A percentile compares a stretch with the other conserved stretches of the same genome.
Evolutionary conservation across 306 rosid genomes (phyloP).

Genomic region (Gillenia trifoliata): DNA sequence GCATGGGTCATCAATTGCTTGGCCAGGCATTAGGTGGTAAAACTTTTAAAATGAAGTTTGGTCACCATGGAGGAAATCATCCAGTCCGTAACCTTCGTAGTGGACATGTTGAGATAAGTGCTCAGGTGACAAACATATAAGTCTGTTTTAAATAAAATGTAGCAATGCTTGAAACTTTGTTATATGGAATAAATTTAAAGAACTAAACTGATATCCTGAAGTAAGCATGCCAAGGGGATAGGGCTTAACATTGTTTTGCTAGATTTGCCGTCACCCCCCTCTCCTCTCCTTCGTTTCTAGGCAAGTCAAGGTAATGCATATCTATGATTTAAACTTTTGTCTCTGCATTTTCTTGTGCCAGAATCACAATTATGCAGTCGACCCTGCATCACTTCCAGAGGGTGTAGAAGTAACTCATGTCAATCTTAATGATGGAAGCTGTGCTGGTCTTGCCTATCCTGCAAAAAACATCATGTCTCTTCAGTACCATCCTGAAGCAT

Average conservation of each 20-base stretch:
- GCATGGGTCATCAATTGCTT: slow-evolving; percentile 97
- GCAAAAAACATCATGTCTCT: slow-evolving; percentile 73
- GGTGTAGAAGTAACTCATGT: slow-evolving; percentile 85
- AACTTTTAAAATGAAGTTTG: slow-evolving; percentile 94
- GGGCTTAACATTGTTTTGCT: neutral
- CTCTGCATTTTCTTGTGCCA: slow-evolving; percentile 29
- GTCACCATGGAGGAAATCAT: slow-evolving; percentile 98
- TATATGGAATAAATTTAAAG: neutral
- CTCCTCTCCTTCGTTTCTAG: neutral
- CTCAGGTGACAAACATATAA: slow-evolving; percentile 55
- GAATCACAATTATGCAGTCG: slow-evolving; percentile 96
- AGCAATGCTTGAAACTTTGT: neutral
- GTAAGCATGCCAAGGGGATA: neutral
- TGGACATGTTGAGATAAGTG: slow-evolving; percentile 80
- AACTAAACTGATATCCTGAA: neutral
- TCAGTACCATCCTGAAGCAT: slow-evolving; percentile 98
- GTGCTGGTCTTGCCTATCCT: slow-evolving; percentile 88
- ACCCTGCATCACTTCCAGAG: slow-evolving; percentile 70
- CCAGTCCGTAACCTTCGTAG: slow-evolving; percentile 72
- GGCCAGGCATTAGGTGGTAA: slow-evolving; percentile 96
- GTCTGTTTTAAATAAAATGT: neutral
- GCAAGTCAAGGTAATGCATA: neutral
- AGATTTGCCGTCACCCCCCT: neutral
- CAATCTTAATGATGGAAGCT: slow-evolving; percentile 85
- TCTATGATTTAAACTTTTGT: neutral